Evolutionary conservation across 202 grass and related monocot species (phyloP).

Genomic region (Miscanthus sacchariflorus): DNA sequence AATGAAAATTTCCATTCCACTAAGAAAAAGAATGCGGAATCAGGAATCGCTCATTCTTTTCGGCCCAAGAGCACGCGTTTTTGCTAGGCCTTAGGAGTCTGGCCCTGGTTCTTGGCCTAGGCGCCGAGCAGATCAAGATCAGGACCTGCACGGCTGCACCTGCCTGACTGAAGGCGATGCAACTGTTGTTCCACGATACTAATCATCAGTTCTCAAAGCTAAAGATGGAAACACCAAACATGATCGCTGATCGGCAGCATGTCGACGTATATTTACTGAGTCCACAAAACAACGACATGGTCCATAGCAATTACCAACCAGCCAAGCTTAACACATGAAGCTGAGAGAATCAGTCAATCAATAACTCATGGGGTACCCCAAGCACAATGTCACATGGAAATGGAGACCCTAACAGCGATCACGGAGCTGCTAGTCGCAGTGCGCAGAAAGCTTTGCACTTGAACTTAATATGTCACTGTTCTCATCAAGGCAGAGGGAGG

Average conservation of each 20-base stretch:
- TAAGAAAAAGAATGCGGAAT: background rate
- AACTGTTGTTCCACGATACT: background rate
- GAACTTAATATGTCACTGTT: conserved; percentile 17
- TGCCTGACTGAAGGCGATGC: background rate
- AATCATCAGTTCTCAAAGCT: background rate
- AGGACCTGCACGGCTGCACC: background rate
- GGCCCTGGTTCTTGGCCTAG: background rate
- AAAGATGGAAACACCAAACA: background rate
- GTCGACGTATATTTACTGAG: background rate
- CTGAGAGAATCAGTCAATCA: background rate
- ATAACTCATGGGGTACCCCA: background rate
- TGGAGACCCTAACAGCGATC: background rate
- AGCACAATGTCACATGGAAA: background rate
- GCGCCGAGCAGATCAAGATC: background rate
- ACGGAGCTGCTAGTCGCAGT: background rate
- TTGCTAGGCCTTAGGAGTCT: background rate
- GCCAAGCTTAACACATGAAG: background rate
- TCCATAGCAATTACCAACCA: background rate
- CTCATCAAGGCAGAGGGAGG: background rate
- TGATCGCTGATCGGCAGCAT: background rate
- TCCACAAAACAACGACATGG: background rate
- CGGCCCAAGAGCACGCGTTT: background rate
- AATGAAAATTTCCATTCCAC: background rate
- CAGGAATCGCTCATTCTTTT: background rate
- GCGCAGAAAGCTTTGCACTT: background rate